phyloP scores from a whole-genome alignment of 176 grass and related monocot species.

The Aegilops sharonensis region DNA sequence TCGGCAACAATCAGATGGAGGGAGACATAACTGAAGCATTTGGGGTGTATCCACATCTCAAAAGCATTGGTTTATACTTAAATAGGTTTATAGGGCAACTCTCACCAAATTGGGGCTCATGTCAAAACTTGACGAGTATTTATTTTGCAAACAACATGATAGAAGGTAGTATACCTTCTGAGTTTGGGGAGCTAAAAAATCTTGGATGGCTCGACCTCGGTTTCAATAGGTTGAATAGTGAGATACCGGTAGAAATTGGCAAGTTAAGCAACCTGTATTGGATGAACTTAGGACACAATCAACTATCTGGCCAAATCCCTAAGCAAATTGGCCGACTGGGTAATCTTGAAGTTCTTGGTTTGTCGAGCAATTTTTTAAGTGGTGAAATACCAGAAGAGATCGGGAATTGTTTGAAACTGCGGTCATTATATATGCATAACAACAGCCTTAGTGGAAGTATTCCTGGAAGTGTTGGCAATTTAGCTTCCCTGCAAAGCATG shows the following conservation, averaged over 20 bases:
- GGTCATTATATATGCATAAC: not conserved
- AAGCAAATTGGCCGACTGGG: not conserved
- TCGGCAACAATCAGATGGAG: constrained; percentile 20
- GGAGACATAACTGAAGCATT: constrained; percentile 30
- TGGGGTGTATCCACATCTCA: constrained; percentile 19
- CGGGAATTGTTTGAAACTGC: not conserved
- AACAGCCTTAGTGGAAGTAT: constrained; percentile 34
- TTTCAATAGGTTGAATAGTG: not conserved
- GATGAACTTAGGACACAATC: not conserved
- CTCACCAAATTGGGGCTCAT: not conserved
- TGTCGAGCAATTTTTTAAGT: not conserved
- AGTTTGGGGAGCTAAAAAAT: not conserved
- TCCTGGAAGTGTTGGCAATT: constrained; percentile 17
- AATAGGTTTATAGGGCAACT: not conserved
- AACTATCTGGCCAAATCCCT: not conserved
- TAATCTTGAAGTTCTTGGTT: not conserved
- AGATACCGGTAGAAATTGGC: not conserved
- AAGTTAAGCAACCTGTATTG: not conserved
- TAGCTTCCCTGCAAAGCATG: constrained; percentile 4
- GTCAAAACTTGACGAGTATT: not conserved
- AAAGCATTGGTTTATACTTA: not conserved
- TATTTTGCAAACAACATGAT: not conserved
- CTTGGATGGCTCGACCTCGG: not conserved
- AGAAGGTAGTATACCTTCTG: constrained; percentile 7
- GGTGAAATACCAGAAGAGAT: not conserved